Conservation (phyloP, 2,329 filamentous ascomycete genomes). For the Aspergillus sp. region DNA sequence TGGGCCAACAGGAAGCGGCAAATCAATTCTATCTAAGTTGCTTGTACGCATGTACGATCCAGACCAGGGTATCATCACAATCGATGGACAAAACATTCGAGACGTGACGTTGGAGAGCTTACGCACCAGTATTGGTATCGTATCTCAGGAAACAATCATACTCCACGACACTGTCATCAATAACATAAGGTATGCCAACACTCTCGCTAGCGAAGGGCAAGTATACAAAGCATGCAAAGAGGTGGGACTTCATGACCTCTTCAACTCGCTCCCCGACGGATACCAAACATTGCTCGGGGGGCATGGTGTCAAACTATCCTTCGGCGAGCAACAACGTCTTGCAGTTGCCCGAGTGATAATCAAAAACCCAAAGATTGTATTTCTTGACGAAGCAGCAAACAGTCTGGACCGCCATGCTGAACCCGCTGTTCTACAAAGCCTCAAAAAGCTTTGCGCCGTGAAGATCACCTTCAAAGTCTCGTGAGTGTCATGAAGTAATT, state of each 20-base stretch:
- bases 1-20: slow-evolving; percentile 60
- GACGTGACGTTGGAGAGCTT: slow-evolving; percentile 59
- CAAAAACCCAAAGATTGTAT: slow-evolving; percentile 43
- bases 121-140: slow-evolving; percentile 60
- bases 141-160: slow-evolving; percentile 63
- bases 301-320: slow-evolving; percentile 50
- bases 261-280: slow-evolving; percentile 56
- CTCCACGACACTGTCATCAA: slow-evolving; percentile 66
- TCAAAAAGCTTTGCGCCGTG: slow-evolving; percentile 47
- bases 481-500: not conserved
- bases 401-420: slow-evolving; percentile 50
- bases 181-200: slow-evolving; percentile 63
- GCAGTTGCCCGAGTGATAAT: slow-evolving; percentile 50
- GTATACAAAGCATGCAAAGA: slow-evolving; percentile 60
- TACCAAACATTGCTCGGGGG: slow-evolving; percentile 52
- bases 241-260: slow-evolving; percentile 65
- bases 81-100: slow-evolving; percentile 58
- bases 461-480: slow-evolving; percentile 53
- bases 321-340: slow-evolving; percentile 53
- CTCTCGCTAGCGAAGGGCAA: slow-evolving; percentile 61
- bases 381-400: slow-evolving; percentile 55
- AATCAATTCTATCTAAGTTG: slow-evolving; percentile 56
- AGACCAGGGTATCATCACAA: slow-evolving; percentile 47
- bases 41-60: slow-evolving; percentile 58
- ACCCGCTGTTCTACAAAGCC: slow-evolving; percentile 45